phyloP scores from a whole-genome alignment of 2,329 filamentous ascomycete species.

The Endoconidiophora polonica region DNA sequence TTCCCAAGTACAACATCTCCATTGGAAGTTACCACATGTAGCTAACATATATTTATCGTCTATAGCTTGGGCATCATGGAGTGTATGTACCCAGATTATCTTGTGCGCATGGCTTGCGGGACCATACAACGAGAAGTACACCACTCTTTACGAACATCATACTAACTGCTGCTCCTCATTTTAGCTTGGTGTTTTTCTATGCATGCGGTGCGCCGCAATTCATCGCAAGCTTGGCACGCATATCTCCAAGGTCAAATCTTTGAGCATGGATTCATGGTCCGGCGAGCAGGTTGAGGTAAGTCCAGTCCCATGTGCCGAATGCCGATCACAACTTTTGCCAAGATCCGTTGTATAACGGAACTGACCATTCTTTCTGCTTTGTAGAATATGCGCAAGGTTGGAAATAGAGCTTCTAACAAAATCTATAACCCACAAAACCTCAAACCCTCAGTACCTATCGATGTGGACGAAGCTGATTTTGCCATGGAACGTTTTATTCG shows the following conservation, averaged over 20 bases:
- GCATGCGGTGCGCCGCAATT: constrained; percentile 89
- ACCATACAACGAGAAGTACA: too few species aligned
- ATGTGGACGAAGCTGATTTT: constrained; percentile 80
- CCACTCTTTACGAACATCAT: not conserved
- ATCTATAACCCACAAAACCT: constrained; percentile 76
- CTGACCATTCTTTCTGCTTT: not conserved
- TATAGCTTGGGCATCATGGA: constrained; percentile 91
- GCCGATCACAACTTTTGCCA: not conserved
- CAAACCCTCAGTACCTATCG: constrained; percentile 69
- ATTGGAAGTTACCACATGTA: constrained; percentile 16
- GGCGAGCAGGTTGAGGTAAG: constrained; percentile 89
- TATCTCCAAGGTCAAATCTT: constrained; percentile 94
- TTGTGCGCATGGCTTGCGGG: not conserved
- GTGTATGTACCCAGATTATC: constrained; percentile 38
- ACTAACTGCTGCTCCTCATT: not conserved
- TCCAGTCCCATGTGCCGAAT: constrained; percentile 11
- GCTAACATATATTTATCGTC: constrained; percentile 12
- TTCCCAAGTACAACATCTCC: not conserved
- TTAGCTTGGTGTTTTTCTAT: constrained; percentile 86
- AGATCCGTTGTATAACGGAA: not conserved
- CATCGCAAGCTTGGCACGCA: constrained; percentile 96
- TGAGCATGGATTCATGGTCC: constrained; percentile 97
- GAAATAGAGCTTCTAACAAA: constrained; percentile 73
- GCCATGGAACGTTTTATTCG: constrained; percentile 92
- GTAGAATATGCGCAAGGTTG: constrained; percentile 86